phyloP scores from a whole-genome alignment of 2,329 filamentous ascomycete genomes.

The Orbilia brochopaga region DNA sequence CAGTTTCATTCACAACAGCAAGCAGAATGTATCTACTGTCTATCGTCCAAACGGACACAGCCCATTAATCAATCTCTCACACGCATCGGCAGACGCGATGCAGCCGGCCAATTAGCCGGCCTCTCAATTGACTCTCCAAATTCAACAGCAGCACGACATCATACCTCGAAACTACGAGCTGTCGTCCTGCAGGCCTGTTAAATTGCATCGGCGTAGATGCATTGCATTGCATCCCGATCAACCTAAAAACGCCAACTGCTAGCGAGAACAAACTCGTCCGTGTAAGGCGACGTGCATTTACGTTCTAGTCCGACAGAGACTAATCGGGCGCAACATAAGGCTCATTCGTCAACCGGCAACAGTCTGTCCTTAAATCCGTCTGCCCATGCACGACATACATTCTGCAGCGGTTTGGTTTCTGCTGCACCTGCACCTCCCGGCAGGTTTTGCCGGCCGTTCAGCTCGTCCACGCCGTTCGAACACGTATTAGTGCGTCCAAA shows the following conservation, averaged over 20 bases:
- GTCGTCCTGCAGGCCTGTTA: too few species aligned
- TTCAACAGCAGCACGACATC: not conserved
- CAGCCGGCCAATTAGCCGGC: not conserved
- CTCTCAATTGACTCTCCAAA: not conserved
- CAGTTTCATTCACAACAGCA: conserved; percentile 29
- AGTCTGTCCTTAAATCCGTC: not conserved
- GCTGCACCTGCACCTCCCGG: not conserved
- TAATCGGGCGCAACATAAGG: too few species aligned
- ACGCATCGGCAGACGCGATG: not conserved
- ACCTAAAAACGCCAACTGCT: too few species aligned
- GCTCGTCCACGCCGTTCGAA: not conserved
- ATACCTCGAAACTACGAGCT: too few species aligned
- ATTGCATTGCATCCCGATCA: too few species aligned
- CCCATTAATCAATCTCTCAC: conserved; percentile 1
- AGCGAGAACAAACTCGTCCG: too few species aligned
- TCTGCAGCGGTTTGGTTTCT: conserved; percentile 3
- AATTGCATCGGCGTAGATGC: too few species aligned
- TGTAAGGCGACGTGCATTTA: too few species aligned
- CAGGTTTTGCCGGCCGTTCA: conserved; percentile 5
- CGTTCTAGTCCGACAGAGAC: too few species aligned
- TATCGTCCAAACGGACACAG: conserved; percentile 3
- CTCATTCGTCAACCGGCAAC: too few species aligned
- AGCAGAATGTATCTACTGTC: too few species aligned
- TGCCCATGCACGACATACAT: conserved; percentile 6
- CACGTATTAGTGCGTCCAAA: not conserved